These are phyloP conservation scores for Monosporascus sp. DNA, from an alignment of 2,329 filamentous ascomycete species.

Conservation along the genomic window DNA sequence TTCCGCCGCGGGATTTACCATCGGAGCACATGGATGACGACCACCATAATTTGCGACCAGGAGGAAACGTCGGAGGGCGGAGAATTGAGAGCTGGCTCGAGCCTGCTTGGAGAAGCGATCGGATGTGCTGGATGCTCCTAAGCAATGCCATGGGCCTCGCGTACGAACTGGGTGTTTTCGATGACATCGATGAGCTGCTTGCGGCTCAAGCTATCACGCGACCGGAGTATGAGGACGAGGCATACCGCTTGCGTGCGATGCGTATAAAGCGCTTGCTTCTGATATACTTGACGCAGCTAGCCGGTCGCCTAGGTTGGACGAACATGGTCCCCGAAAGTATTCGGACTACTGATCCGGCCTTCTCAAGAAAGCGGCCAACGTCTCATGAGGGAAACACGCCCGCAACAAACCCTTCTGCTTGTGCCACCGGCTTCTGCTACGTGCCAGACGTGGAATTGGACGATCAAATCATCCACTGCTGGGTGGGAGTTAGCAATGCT, in stretches of 20 bases:
- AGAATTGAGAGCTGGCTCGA: constrained; percentile 95
- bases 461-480: constrained; percentile 75
- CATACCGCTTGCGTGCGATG: constrained; percentile 69
- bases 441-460: constrained; percentile 62
- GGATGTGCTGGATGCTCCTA: constrained; percentile 97
- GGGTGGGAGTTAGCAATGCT: constrained; percentile 86
- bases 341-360: constrained; percentile 52
- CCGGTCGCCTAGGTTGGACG: constrained; percentile 84
- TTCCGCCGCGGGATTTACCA: constrained; percentile 52
- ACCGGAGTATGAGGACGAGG: constrained; percentile 67
- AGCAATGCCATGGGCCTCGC: constrained; percentile 85
- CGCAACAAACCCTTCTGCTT: constrained; percentile 50
- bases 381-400: constrained; percentile 55
- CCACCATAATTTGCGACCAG: constrained; percentile 35
- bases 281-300: constrained; percentile 91
- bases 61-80: constrained; percentile 67
- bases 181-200: constrained; percentile 72
- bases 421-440: constrained; percentile 58
- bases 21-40: constrained; percentile 37
- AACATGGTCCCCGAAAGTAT: constrained; percentile 80
- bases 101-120: constrained; percentile 88
- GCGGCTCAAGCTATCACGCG: constrained; percentile 53
- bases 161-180: constrained; percentile 93
- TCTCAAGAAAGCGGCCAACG: constrained; percentile 44
- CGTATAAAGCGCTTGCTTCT: constrained; percentile 82